These are phyloP conservation scores for Tylopilus sp. DNA, from an alignment of 1,284 basidiomycete genomes.

Conservation along the genomic window DNA sequence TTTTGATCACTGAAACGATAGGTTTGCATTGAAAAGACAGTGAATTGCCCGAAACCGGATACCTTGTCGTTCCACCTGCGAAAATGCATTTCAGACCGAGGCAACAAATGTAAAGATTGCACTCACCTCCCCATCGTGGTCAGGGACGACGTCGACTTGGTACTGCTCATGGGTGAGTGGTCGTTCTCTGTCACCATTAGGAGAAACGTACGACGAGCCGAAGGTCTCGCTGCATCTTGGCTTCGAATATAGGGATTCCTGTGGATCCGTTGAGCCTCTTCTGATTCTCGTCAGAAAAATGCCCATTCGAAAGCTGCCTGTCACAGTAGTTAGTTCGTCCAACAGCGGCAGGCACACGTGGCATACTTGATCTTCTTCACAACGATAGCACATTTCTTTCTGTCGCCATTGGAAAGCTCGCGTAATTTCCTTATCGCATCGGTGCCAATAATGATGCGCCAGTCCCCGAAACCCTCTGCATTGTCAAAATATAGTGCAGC, in stretches of 20 bases:
- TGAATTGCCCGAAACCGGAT: neutral
- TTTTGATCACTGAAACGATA: conserved; percentile 44
- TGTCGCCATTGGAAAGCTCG: conserved; percentile 38
- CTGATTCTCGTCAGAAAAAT: conserved; percentile 67
- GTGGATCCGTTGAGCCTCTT: conserved; percentile 51
- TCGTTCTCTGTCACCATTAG: neutral
- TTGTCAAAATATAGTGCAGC: conserved; percentile 48
- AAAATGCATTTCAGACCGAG: neutral
- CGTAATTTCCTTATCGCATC: conserved; percentile 44
- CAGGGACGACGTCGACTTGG: conserved; percentile 57
- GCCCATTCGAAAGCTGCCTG: conserved; percentile 62
- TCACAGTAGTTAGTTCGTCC: neutral
- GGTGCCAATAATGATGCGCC: conserved; percentile 48
- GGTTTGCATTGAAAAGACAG: neutral
- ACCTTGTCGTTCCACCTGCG: conserved; percentile 56
- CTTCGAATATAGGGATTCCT: conserved; percentile 61
- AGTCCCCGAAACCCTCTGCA: conserved; percentile 50
- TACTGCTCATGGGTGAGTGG: conserved; percentile 41
- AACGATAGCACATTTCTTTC: conserved; percentile 44
- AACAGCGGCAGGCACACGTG: neutral
- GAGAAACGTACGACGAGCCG: conserved; percentile 52
- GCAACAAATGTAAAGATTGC: neutral
- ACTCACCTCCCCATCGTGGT: conserved; percentile 48
- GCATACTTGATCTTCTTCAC: conserved; percentile 59
- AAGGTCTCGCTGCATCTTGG: conserved; percentile 60